Base-by-base conservation (phyloP, 495 filamentous ascomycete species). In the Penicillium diatomitis region DNA sequence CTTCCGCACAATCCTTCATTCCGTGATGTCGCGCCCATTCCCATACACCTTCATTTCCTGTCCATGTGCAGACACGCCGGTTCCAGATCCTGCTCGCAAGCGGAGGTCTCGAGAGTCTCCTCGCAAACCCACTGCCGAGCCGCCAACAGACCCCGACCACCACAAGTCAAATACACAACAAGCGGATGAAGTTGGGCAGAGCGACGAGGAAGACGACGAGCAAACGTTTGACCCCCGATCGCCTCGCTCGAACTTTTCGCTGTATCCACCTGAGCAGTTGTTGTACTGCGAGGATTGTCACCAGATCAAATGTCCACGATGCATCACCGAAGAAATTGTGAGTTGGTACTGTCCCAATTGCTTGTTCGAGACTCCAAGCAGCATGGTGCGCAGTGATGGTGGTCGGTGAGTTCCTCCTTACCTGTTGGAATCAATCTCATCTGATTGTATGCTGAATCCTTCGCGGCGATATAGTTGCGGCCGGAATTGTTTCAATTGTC, bases 241-340 rank as follows among this genome's bases (percentile, higher is more conserved):
- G 32, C 80, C 86, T 2, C 81, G 94, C 5, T 83, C 91, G 33
- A 91, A 87, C 62, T 96, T 86, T 71, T 87, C 87, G 37, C 74
- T 98, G 33, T 96, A 89, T 64, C 90, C 91, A 0, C 79, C 95
- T n/a, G 90, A 97, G 57, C 86, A 92, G 58, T 80, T 98, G 6
- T 76, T 95, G 8, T 97, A 90, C 67, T 98, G 92, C 68, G 89
- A 95, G 60, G 94, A 96, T 63, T 98, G 92, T 63, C 88, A 92
- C 54, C 83, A 95, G 68, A 91, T 98, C 47, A 84, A 90, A 53
- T 98, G 92, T 60, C 87, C 89, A 5, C 77, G 89, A 63, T 98
- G 92, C 61, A 87, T 89, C 12, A 74, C 83, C 27, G 92, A 98
- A 59, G 92, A 98, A 67, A 86, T 95, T 38, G 82, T 94, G 42